These are phyloP conservation scores for Candida ovalis DNA, from an alignment of 805 yeast species.

Conservation along the genomic window DNA sequence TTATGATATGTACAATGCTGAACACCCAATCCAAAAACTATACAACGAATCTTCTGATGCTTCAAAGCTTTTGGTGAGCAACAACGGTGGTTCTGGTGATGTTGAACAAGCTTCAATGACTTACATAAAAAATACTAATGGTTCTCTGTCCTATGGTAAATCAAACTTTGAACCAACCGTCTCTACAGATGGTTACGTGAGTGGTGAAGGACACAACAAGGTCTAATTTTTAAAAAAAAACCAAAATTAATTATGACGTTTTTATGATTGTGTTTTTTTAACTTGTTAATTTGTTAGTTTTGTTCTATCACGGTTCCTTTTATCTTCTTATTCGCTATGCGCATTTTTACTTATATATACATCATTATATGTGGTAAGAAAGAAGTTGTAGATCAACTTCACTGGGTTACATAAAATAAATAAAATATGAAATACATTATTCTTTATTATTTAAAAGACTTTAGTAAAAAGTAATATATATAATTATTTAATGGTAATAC, in stretches of 20 bases:
- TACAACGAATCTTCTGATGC: conserved; percentile 12
- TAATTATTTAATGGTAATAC: conserved; percentile 1
- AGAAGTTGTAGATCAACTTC: neutral
- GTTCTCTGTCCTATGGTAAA: conserved; percentile 8
- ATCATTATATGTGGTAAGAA: neutral
- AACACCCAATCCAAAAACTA: conserved; percentile 17
- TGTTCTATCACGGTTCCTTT: neutral
- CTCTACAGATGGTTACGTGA: conserved; percentile 24
- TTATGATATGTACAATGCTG: conserved; percentile 23
- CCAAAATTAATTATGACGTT: neutral
- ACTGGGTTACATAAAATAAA: neutral
- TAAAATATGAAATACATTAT: neutral
- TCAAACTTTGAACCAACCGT: conserved; percentile 31
- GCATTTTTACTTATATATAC: too few species aligned
- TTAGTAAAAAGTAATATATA: neutral
- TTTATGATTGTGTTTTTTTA: neutral
- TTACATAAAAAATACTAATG: conserved; percentile 24
- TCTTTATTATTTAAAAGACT: neutral
- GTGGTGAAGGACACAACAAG: conserved; percentile 24
- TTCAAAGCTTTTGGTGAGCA: conserved; percentile 19
- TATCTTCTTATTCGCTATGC: neutral
- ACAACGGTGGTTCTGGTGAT: conserved; percentile 29
- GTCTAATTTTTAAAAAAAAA: conserved; percentile 2
- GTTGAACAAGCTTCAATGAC: conserved; percentile 27
- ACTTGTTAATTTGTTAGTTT: neutral